Percentiles rank a stretch among this genome's conserved stretches.
These are phyloP conservation scores for Apiospora hydei DNA, from an alignment of 2,329 filamentous ascomycete genomes.

Conservation along the genomic window DNA sequence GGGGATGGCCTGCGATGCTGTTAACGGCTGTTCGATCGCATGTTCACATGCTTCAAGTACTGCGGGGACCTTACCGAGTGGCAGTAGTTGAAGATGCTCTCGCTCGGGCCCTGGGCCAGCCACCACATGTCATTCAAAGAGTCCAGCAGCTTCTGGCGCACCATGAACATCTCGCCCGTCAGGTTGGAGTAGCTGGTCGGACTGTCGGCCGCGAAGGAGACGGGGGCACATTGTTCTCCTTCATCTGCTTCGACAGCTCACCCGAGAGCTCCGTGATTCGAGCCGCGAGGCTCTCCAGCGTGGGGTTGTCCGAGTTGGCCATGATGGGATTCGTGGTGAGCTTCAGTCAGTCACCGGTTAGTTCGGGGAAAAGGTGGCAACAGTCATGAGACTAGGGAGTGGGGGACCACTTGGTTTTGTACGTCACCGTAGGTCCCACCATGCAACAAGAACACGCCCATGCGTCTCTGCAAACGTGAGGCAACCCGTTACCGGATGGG, in stretches of 20 bases:
- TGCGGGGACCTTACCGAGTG: conserved; percentile 47
- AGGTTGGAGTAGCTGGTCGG: conserved; percentile 50
- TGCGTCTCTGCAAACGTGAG: not conserved
- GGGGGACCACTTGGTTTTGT: not conserved
- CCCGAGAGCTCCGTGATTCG: conserved; percentile 53
- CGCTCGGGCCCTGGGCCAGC: conserved; percentile 55
- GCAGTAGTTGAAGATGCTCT: conserved; percentile 56
- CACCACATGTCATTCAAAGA: conserved; percentile 54
- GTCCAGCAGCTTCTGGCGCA: conserved; percentile 53
- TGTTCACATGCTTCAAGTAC: no score
- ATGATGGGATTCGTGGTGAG: conserved; percentile 32
- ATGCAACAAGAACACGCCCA: not conserved
- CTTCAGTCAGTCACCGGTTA: not conserved
- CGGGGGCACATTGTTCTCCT: conserved; percentile 51
- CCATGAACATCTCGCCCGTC: conserved; percentile 51
- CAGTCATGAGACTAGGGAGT: not conserved
- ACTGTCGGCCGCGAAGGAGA: conserved; percentile 53
- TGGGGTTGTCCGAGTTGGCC: conserved; percentile 41
- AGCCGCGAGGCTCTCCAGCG: conserved; percentile 51
- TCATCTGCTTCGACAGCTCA: conserved; percentile 48
- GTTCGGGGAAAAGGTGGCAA: not conserved
- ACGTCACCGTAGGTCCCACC: not conserved
- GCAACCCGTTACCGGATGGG: not conserved
- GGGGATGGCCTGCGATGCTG: conserved; percentile 47
- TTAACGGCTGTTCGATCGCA: no score